These are phyloP conservation scores for Trichoderma lentiforme DNA, from an alignment of 2,329 filamentous ascomycete species.

Conservation along the genomic window DNA sequence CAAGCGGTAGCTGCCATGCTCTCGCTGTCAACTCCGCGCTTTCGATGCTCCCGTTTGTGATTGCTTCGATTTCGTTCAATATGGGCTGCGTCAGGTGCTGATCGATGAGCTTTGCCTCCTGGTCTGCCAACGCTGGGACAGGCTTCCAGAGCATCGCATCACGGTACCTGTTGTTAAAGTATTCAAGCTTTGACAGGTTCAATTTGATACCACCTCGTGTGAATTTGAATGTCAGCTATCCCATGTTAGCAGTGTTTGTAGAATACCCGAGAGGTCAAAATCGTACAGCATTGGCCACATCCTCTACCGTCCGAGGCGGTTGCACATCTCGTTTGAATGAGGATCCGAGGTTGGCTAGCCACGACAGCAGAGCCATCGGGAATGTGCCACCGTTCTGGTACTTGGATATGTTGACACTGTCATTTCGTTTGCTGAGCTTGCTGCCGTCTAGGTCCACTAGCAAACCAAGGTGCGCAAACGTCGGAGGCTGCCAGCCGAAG, in stretches of 20 bases:
- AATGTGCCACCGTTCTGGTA: conserved; percentile 48
- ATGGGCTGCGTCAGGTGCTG: conserved; percentile 24
- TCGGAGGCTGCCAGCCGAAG: conserved; percentile 69
- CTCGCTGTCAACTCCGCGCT: conserved; percentile 7
- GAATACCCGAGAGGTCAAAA: neutral
- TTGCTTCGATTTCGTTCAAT: conserved; percentile 24
- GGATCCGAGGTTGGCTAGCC: conserved; percentile 67
- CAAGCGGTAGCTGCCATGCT: conserved; percentile 26
- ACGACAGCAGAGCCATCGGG: conserved; percentile 64
- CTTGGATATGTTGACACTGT: conserved; percentile 46
- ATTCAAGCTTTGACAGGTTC: conserved; percentile 73
- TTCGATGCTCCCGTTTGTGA: conserved; percentile 21
- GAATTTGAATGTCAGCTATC: conserved; percentile 77
- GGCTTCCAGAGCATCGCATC: conserved; percentile 32
- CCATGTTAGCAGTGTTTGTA: conserved; percentile 24
- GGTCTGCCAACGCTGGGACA: conserved; percentile 23
- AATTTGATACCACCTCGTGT: conserved; percentile 88
- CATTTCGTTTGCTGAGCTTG: conserved; percentile 83
- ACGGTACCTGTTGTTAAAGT: conserved; percentile 69
- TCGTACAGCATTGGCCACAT: conserved; percentile 67
- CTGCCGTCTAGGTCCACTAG: conserved; percentile 65
- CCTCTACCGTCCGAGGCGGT: conserved; percentile 51
- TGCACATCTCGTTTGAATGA: conserved; percentile 29
- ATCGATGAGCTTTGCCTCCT: conserved; percentile 26
- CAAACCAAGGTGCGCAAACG: conserved; percentile 78